phyloP scores from a whole-genome alignment of 1,284 basidiomycete genomes.

The Ceratobasidium sp. region DNA sequence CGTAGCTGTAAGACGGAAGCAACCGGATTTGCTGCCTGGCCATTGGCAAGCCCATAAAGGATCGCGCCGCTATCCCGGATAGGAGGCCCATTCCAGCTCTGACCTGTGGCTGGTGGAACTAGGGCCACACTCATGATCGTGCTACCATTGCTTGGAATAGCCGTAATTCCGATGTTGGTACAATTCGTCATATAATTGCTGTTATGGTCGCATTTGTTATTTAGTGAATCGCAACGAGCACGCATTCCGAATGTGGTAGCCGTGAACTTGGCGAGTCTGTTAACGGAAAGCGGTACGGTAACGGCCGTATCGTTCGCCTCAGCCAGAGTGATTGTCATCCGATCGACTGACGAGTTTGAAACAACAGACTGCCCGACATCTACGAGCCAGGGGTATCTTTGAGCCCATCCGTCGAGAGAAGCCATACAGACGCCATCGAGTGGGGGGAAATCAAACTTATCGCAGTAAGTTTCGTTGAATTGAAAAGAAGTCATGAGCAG shows the following conservation, averaged over 20 bases:
- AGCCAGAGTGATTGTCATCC: not conserved
- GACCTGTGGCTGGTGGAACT: not conserved
- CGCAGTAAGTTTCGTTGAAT: not conserved
- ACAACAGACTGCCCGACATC: not conserved
- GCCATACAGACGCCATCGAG: not conserved
- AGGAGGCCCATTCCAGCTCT: not conserved
- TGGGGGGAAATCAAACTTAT: not conserved
- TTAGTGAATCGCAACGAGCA: conserved; percentile 1
- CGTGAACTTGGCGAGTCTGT: not conserved
- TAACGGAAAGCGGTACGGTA: not conserved
- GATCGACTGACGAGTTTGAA: not conserved
- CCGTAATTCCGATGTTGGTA: not conserved
- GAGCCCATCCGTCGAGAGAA: conserved; percentile 3
- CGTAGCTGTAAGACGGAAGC: conserved; percentile 1
- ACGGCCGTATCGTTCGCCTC: conserved; percentile 4
- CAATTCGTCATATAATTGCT: not conserved
- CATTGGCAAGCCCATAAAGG: not conserved
- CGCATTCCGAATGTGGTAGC: conserved; percentile 20
- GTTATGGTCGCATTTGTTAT: not conserved
- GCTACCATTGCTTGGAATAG: not conserved
- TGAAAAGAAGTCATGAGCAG: not conserved
- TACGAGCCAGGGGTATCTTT: not conserved
- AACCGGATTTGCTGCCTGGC: not conserved
- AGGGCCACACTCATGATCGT: not conserved
- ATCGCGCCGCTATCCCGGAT: not conserved